phyloP scores from a whole-genome alignment of 2,329 filamentous ascomycete species.

The Diaporthe aspalathi region DNA sequence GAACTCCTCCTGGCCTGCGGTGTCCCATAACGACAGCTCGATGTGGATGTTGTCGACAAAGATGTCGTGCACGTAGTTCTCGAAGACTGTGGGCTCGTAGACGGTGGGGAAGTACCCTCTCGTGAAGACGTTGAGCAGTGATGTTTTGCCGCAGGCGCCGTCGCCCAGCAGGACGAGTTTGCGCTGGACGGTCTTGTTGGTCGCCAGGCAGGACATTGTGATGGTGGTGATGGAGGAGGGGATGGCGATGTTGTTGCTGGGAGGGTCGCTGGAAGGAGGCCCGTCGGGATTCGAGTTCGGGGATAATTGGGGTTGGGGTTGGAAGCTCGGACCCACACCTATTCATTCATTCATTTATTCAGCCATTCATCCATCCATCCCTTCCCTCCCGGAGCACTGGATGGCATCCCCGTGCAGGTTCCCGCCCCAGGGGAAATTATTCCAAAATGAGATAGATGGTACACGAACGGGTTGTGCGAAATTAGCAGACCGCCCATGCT shows the following conservation, averaged over 20 bases:
- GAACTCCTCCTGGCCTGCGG: conserved; percentile 98
- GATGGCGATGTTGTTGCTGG: conserved; percentile 24
- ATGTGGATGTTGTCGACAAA: conserved; percentile 98
- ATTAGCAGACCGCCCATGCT: not conserved
- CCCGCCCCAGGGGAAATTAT: conserved; percentile 14
- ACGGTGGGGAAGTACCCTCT: conserved; percentile 99
- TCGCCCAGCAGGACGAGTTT: conserved; percentile 98
- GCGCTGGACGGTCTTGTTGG: conserved; percentile 83
- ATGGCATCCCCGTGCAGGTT: conserved; percentile 26
- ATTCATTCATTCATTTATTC: not conserved
- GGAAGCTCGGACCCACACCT: conserved; percentile 18
- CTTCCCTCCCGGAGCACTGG: not conserved
- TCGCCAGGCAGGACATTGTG: conserved; percentile 30
- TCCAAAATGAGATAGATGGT: conserved; percentile 8
- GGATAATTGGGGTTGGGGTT: conserved; percentile 26
- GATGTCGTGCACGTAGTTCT: conserved; percentile 99
- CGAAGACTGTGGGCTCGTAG: conserved; percentile 98
- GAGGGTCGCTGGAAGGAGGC: not conserved
- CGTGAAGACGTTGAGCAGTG: conserved; percentile 96
- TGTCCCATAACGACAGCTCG: conserved; percentile 98
- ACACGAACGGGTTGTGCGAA: not conserved
- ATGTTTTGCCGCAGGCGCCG: conserved; percentile 97
- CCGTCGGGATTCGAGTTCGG: conserved; percentile 26
- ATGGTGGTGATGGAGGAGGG: conserved; percentile 10
- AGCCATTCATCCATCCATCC: not conserved